Conservation (phyloP, 2,329 filamentous ascomycete species). For the Laburnicola sp. region DNA sequence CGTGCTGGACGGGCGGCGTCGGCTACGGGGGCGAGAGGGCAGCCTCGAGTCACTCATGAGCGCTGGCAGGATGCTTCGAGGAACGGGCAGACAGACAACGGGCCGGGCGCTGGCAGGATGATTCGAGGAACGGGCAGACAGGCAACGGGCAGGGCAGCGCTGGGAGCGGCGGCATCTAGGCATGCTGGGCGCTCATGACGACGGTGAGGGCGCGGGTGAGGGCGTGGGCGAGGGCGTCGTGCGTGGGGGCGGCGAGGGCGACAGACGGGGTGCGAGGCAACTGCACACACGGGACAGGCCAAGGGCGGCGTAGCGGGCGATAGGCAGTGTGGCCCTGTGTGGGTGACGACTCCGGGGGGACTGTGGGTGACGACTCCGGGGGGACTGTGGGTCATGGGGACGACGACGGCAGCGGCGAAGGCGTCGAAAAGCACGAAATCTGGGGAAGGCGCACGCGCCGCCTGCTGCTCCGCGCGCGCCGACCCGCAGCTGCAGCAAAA, state of each 20-base stretch:
- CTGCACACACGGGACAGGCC: background rate
- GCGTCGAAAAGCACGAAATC: slow-evolving; percentile 5
- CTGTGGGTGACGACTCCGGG: background rate
- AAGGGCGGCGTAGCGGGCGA: background rate
- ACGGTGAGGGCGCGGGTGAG: slow-evolving; percentile 1
- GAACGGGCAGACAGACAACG: slow-evolving; percentile 6
- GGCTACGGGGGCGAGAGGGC: slow-evolving; percentile 5
- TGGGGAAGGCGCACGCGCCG: slow-evolving; percentile 1
- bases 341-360: background rate
- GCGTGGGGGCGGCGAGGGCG: background rate
- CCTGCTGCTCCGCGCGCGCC: background rate
- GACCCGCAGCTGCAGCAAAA: background rate
- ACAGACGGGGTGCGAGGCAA: slow-evolving; percentile 1
- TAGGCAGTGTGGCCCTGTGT: background rate
- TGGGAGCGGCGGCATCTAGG: slow-evolving; percentile 1
- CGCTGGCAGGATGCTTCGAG: slow-evolving; percentile 15
- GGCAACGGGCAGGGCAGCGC: slow-evolving; percentile 2
- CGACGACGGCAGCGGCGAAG: background rate
- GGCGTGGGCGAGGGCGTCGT: background rate
- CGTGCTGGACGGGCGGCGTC: background rate
- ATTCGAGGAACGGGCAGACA: slow-evolving; percentile 11
- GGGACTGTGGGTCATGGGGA: background rate
- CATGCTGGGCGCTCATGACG: background rate
- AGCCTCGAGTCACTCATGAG: slow-evolving; percentile 20
- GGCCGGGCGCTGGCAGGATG: slow-evolving; percentile 3